Conservation (phyloP, 2,329 filamentous ascomycete genomes). For the Verruconis gallopava region DNA sequence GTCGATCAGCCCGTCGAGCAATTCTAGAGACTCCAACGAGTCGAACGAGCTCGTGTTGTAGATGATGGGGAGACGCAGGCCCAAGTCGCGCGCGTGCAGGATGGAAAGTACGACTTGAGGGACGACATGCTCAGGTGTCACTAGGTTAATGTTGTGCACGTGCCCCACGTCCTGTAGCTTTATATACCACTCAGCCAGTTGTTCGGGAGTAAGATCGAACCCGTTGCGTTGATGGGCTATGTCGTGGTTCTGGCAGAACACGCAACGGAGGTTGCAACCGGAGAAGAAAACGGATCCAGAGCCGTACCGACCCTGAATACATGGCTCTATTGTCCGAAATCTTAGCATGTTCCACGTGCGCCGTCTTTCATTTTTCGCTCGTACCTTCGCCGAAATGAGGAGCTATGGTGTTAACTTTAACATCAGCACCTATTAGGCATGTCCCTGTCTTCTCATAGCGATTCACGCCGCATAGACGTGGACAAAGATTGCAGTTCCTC, state of each 20-base stretch:
- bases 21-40: constrained; percentile 54
- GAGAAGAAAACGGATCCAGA: constrained; percentile 73
- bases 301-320: constrained; percentile 69
- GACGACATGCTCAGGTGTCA: constrained; percentile 78
- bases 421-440: constrained; percentile 62
- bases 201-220: constrained; percentile 64
- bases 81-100: constrained; percentile 56
- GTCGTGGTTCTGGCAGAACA: constrained; percentile 71
- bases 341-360: no score
- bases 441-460: constrained; percentile 66
- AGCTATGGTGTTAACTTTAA: constrained; percentile 72
- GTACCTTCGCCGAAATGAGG: constrained; percentile 63
- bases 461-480: constrained; percentile 64
- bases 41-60: constrained; percentile 82
- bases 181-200: constrained; percentile 69
- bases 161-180: constrained; percentile 68
- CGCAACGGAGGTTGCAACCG: constrained; percentile 62
- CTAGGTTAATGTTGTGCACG: constrained; percentile 82
- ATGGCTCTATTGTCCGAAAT: constrained; percentile 54
- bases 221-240: constrained; percentile 74
- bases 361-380: neutral
- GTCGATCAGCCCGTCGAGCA: constrained; percentile 69
- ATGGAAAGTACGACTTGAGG: constrained; percentile 71
- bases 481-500: constrained; percentile 68
- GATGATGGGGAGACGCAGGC: constrained; percentile 59